Evolutionary conservation across 306 rosid genomes (phyloP), one percentile per base, ranked within the genome.

Genomic region (Cyclanthera cordifolia): DNA sequence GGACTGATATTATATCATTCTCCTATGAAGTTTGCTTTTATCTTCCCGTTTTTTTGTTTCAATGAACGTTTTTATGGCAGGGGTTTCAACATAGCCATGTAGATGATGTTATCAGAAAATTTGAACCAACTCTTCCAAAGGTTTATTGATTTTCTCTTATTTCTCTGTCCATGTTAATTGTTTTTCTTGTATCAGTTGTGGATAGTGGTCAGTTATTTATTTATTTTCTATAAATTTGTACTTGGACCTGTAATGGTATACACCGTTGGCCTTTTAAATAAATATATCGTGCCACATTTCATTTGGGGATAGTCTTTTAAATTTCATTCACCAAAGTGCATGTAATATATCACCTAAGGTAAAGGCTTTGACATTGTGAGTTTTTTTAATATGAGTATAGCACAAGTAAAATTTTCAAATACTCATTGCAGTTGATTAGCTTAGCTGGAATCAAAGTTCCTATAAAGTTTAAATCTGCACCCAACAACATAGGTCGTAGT

Each of bases 51-150:
- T 69, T 48, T 69, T 30, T 10, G 51, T 53, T 70, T 51, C 53
- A 13, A 14, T 49, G 17, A 50, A 75, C 73, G 61, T 61, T 69
- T 78, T 59, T 71, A 73, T 75, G 76, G 47, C 83, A 87, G 94
- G 86, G 75, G 68, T 87, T 72, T 74, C 86, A 72, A 59, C 79
- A 87, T 63, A 85, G 68, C 57, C 96, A 79, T 74, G 95, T 89
- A 49, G 67, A 82, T 64, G 85, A 87, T 17, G 74, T 93, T 47
- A 86, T 89, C 67, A 79, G 79, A 76, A 78, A 82, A 73, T 83
- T 93, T 17, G 74, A 82, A 56, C 93, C 95, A 69, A 84, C 87
- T 71, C 82, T 92, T 82, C 78, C 89, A 50, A 82, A 93, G 98
- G 96, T 93, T 16, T 53, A 37, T 52, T 70, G 14, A 68, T 17